Evolutionary conservation across 2,329 filamentous ascomycete genomes (phyloP), one percentile per base, ranked within the genome.

Genomic region (Colletotrichum somersetense): DNA sequence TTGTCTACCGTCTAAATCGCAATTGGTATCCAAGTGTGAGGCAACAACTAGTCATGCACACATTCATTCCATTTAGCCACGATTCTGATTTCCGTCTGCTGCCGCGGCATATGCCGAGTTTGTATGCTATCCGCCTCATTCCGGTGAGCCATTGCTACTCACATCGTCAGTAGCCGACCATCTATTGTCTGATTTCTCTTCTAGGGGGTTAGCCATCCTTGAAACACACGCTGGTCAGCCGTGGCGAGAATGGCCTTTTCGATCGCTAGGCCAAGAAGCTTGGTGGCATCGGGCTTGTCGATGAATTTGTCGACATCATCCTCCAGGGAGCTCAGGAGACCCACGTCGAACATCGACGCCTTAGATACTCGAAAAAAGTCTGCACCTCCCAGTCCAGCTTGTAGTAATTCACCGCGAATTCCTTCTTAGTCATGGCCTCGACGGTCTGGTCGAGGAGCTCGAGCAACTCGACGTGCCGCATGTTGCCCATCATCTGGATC

Each of bases 361-460:
- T 8, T 23, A 61, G 12, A 6, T 16, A 23, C n/a, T 8, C 10
- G 33, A 11, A 35, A 26, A 61, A 61, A 4, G 11, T 33, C 3
- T 59, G 55, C 18, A 55, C 46, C 8, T 62, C 56, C 65, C 56
- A 67, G 26, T 61, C 20, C 44, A 67, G 44, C 44, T 61, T 67
- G 44, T 23, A 67, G 48, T 61, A 67, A 10, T 66, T 61, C 1
- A 67, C 38, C 26, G 64, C 10, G n/a, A 67, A 61, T 8, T 67
- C 64, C 35, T 44, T 53, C 6, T 53, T 48, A 2, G 33, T 18
- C 44, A 67, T 67, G n/a, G n/a, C 35, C 46, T 67, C 56, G 30
- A 67, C 56, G 0, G 46, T 59, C 23, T 61, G 44, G 26, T 53
- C 64, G 35, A 61, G 20, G 5, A 55, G 61, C 26, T 53, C 55